phyloP scores from a whole-genome alignment of 306 rosid species.

The Sechiopsis laciniata region DNA sequence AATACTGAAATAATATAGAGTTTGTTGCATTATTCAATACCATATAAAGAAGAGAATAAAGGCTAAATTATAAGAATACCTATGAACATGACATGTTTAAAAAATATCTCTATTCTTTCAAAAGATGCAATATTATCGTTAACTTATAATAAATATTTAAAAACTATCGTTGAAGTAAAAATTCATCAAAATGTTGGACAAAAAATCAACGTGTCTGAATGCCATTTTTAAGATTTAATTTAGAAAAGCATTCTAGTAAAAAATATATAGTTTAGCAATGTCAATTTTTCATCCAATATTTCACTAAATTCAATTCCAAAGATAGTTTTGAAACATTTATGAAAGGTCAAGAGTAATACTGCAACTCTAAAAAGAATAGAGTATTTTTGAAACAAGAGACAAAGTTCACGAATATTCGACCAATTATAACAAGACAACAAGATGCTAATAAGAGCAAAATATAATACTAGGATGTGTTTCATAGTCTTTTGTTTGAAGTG shows the following conservation, averaged over 20 bases:
- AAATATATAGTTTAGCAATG: not conserved
- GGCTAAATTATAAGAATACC: too few species aligned
- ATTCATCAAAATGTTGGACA: not conserved
- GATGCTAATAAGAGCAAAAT: not conserved
- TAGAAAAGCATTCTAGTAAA: too few species aligned
- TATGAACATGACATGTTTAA: not conserved
- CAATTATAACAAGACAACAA: too few species aligned
- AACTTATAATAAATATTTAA: not conserved
- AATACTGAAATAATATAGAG: not conserved
- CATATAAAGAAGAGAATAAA: not conserved
- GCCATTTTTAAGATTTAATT: not conserved
- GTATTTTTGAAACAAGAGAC: not conserved
- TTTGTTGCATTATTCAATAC: slow-evolving; percentile 7
- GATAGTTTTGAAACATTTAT: not conserved
- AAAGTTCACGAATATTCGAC: not conserved
- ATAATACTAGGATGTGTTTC: not conserved
- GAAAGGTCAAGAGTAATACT: not conserved
- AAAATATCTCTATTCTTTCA: not conserved
- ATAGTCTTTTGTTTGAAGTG: too few species aligned
- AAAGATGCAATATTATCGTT: not conserved
- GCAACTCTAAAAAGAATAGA: not conserved
- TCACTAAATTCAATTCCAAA: not conserved
- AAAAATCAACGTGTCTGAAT: not conserved
- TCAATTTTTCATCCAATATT: not conserved
- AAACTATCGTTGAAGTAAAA: not conserved